phyloP scores from a whole-genome alignment of 371 early-diverging fungal genomes.

The Lichtheimia hyalospora region DNA sequence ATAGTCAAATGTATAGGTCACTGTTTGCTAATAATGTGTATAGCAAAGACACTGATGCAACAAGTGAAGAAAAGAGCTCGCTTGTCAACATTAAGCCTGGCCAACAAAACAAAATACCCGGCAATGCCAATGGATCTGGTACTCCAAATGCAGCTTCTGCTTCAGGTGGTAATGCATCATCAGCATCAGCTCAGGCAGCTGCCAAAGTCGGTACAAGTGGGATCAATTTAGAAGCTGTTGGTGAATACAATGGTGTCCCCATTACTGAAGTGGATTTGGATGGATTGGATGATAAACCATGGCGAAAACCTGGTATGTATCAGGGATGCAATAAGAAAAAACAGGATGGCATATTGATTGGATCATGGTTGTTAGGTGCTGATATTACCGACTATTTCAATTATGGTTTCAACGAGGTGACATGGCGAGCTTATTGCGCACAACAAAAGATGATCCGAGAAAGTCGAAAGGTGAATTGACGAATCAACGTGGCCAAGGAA shows the following conservation, averaged over 20 bases:
- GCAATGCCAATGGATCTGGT: neutral
- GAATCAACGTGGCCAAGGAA: neutral
- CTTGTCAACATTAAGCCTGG: conserved; percentile 66
- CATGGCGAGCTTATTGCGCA: conserved; percentile 90
- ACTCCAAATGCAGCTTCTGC: conserved; percentile 10
- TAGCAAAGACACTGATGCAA: conserved; percentile 8
- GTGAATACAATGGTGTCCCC: conserved; percentile 75
- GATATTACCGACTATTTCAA: conserved; percentile 99
- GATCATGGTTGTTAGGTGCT: conserved; percentile 40
- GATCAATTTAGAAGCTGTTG: conserved; percentile 73
- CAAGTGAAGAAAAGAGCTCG: conserved; percentile 22
- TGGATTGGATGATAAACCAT: conserved; percentile 92
- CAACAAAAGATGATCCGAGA: conserved; percentile 89
- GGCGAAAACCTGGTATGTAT: conserved; percentile 84
- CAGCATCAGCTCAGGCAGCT: conserved; percentile 13
- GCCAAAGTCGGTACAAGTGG: conserved; percentile 37
- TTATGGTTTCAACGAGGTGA: conserved; percentile 95
- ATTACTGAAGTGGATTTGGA: conserved; percentile 91
- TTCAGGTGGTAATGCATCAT: neutral
- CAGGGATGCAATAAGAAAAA: neutral
- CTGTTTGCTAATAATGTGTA: too few species aligned
- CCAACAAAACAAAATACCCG: conserved; percentile 29
- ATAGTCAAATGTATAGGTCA: too few species aligned
- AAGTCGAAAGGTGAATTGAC: conserved; percentile 34
- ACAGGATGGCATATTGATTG: too few species aligned